Evolutionary conservation across 805 yeast species (phyloP).

Genomic region (Cyberlindnera mississippiensis): DNA sequence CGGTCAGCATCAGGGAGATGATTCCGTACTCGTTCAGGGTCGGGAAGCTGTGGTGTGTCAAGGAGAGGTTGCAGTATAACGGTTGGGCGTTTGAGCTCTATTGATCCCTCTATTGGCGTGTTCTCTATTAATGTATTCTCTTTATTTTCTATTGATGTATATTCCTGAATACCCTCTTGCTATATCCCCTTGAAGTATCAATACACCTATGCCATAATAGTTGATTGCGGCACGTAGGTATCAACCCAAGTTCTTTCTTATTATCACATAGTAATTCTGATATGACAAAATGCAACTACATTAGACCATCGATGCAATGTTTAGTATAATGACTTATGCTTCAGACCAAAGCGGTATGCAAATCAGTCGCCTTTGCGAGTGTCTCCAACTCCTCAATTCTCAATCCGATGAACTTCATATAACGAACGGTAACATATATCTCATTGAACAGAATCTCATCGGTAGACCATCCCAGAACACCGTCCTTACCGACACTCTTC

Average conservation of each 20-base stretch:
- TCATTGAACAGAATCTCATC: slow-evolving; percentile 21
- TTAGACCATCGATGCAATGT: no score
- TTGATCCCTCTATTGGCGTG: no score
- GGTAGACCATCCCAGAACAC: slow-evolving; percentile 22
- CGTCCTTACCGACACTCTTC: slow-evolving; percentile 13
- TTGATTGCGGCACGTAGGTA: no score
- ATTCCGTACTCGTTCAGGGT: slow-evolving; percentile 4
- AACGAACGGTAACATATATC: slow-evolving; percentile 2
- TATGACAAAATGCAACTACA: no score
- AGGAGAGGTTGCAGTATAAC: neutral
- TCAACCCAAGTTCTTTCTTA: no score
- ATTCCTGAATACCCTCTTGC: no score
- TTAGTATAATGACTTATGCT: no score
- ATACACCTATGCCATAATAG: no score
- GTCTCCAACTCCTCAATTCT: neutral
- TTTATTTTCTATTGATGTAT: no score
- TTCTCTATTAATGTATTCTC: no score
- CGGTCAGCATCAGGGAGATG: slow-evolving; percentile 5
- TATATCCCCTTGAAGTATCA: no score
- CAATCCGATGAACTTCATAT: slow-evolving; percentile 2
- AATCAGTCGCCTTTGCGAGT: neutral
- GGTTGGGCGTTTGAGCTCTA: neutral
- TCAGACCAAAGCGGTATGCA: slow-evolving; percentile 13
- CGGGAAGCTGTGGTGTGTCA: slow-evolving; percentile 11
- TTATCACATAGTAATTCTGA: no score